Evolutionary conservation across 305 asterid species (phyloP).

Genomic region (Withania somnifera): DNA sequence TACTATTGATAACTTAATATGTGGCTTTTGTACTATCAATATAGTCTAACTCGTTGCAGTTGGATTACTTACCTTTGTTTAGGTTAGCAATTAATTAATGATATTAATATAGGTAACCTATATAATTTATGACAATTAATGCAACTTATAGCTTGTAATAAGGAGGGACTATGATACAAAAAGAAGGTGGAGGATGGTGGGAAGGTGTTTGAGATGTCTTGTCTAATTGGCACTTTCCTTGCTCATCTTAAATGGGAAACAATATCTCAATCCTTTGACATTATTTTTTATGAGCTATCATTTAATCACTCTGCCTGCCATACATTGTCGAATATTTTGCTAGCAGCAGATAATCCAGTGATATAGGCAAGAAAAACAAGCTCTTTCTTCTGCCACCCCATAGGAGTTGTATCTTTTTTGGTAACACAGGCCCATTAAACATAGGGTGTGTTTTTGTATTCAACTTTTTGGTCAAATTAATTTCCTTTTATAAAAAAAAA

Average conservation of each 20-base stretch:
- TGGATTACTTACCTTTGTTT: not conserved
- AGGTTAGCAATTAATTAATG: too few relatives aligned
- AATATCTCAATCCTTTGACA: not conserved
- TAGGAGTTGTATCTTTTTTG: not conserved
- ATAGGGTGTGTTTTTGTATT: not conserved
- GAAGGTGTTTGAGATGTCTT: not conserved
- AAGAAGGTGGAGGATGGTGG: not conserved
- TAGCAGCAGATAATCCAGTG: not conserved
- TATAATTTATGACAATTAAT: not conserved
- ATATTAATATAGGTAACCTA: too few relatives aligned
- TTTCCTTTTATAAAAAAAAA: too few relatives aligned
- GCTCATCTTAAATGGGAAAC: not conserved
- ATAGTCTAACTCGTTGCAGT: not conserved
- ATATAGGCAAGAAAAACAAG: not conserved
- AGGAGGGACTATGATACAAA: not conserved
- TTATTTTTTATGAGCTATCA: too few relatives aligned
- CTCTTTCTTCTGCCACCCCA: not conserved
- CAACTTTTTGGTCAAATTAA: too few relatives aligned
- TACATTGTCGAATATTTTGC: not conserved
- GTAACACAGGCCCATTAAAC: not conserved
- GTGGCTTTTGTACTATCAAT: not conserved
- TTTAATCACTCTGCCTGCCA: conserved; percentile 1
- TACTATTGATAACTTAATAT: not conserved
- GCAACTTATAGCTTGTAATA: not conserved
- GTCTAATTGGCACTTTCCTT: not conserved